A percentile compares a stretch with the other conserved stretches of the same genome.
These are phyloP conservation scores for Martiniozyma asiatica DNA, from an alignment of 1,139 yeast species.

Conservation along the genomic window DNA sequence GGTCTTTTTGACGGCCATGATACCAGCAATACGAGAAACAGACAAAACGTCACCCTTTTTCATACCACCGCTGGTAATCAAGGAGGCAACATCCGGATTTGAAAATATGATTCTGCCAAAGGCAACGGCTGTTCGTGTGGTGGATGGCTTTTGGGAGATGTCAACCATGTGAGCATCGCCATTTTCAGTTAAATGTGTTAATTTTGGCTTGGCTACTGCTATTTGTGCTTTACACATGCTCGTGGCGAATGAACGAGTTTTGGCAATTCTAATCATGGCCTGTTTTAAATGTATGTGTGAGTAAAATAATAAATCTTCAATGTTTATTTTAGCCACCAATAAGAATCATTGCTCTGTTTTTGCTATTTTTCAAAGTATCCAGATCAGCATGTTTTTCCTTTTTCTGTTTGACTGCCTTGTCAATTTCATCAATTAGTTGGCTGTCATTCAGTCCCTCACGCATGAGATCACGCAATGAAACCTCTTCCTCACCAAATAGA, in stretches of 20 bases:
- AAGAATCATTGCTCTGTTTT: conserved; percentile 41
- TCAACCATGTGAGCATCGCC: conserved; percentile 42
- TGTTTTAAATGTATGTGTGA: no score
- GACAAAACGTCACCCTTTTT: conserved; percentile 41
- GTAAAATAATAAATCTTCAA: no score
- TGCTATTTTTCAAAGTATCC: conserved; percentile 30
- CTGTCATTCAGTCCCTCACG: conserved; percentile 24
- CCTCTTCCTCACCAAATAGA: conserved; percentile 38
- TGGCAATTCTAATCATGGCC: no score
- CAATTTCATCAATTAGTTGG: conserved; percentile 27
- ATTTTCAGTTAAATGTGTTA: conserved; percentile 30
- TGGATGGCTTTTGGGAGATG: conserved; percentile 25
- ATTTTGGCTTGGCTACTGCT: conserved; percentile 4
- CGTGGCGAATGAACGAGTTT: no score
- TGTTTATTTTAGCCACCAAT: conserved; percentile 32
- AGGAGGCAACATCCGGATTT: conserved; percentile 18
- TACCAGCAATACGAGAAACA: conserved; percentile 35
- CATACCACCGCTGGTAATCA: conserved; percentile 25
- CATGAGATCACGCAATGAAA: conserved; percentile 31
- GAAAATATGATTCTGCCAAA: conserved; percentile 29
- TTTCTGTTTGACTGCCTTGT: conserved; percentile 31
- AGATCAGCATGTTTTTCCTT: conserved; percentile 38
- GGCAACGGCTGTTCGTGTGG: conserved; percentile 32
- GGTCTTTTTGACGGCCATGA: conserved; percentile 37
- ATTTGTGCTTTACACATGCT: not conserved